Percentiles rank a stretch among this genome's conserved stretches.
Conservation (phyloP, 805 yeast species). For the Candida parachauliodes region DNA sequence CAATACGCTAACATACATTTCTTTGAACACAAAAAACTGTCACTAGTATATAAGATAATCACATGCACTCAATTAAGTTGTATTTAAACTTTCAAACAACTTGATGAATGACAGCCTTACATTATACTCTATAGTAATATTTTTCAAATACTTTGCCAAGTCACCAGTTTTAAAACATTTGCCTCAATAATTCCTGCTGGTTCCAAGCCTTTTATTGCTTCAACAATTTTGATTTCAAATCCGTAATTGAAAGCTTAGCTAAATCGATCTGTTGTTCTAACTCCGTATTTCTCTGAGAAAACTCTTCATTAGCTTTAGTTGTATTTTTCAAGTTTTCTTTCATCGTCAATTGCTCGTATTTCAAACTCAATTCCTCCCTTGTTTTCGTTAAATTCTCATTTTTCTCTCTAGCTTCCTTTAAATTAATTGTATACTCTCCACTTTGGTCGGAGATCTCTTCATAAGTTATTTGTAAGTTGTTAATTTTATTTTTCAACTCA, state of each 20-base stretch:
- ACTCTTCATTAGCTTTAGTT: constrained; percentile 39
- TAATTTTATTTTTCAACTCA: constrained; percentile 25
- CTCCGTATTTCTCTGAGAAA: constrained; percentile 28
- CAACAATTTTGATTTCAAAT: constrained; percentile 22
- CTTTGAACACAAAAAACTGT: too few relatives aligned
- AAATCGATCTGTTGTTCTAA: constrained; percentile 31
- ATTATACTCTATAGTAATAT: too few relatives aligned
- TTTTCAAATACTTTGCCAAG: too few relatives aligned
- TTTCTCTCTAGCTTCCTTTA: constrained; percentile 18
- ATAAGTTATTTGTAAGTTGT: constrained; percentile 31
- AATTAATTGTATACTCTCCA: constrained; percentile 19
- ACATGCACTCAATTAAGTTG: too few relatives aligned
- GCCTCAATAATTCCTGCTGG: too few relatives aligned
- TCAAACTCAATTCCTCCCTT: constrained; percentile 17
- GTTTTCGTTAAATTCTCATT: constrained; percentile 15
- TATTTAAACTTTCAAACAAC: too few relatives aligned
- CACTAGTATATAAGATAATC: too few relatives aligned
- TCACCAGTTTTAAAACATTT: too few relatives aligned
- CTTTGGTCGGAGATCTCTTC: constrained; percentile 34
- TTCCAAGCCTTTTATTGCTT: not conserved
- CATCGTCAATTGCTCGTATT: constrained; percentile 32
- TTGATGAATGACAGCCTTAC: too few relatives aligned
- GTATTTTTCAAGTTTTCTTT: constrained; percentile 35
- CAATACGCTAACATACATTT: too few relatives aligned
- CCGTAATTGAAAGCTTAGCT: constrained; percentile 22